These are phyloP conservation scores for Fusarium sp. DNA, from an alignment of 2,329 filamentous ascomycete genomes.

Conservation along the genomic window DNA sequence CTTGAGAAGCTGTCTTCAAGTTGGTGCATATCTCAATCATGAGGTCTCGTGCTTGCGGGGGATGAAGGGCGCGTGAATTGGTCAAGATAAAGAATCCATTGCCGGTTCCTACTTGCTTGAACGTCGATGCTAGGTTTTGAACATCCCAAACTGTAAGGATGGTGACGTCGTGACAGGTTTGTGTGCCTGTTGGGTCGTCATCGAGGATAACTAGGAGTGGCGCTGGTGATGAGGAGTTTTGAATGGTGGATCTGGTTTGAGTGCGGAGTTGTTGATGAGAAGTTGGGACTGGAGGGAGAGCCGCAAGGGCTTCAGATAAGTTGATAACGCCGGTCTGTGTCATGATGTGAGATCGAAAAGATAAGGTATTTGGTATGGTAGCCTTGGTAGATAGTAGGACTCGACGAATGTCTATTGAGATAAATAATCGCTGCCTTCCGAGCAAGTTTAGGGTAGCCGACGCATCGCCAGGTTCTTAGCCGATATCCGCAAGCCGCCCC, in stretches of 20 bases:
- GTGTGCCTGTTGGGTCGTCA: conserved; percentile 19
- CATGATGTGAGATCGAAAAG: not conserved
- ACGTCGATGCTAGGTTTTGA: not conserved
- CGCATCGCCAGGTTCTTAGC: conserved; percentile 6
- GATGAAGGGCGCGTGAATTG: conserved; percentile 59
- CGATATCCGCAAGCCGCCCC: conserved; percentile 1
- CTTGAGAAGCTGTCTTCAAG: conserved; percentile 56
- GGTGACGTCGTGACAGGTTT: conserved; percentile 9
- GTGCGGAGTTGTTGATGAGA: not conserved
- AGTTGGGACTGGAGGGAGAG: accelerated
- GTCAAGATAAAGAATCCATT: conserved; percentile 21
- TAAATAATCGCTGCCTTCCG: not conserved
- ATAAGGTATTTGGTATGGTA: accelerated
- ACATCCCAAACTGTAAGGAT: conserved; percentile 18
- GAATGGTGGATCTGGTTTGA: not conserved
- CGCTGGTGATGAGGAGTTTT: accelerated
- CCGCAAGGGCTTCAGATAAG: not conserved
- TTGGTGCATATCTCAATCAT: conserved; percentile 63
- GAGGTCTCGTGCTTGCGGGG: conserved; percentile 57
- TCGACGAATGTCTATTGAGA: not conserved
- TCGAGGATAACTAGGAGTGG: not conserved
- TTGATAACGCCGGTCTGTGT: not conserved
- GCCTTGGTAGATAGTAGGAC: too few relatives aligned
- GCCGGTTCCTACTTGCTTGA: not conserved
- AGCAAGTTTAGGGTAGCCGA: conserved; percentile 9